Percentiles rank a stretch among this genome's conserved stretches.
Evolutionary conservation across 768 basidiomycete genomes (phyloP).

Genomic region (Collybia nuda): DNA sequence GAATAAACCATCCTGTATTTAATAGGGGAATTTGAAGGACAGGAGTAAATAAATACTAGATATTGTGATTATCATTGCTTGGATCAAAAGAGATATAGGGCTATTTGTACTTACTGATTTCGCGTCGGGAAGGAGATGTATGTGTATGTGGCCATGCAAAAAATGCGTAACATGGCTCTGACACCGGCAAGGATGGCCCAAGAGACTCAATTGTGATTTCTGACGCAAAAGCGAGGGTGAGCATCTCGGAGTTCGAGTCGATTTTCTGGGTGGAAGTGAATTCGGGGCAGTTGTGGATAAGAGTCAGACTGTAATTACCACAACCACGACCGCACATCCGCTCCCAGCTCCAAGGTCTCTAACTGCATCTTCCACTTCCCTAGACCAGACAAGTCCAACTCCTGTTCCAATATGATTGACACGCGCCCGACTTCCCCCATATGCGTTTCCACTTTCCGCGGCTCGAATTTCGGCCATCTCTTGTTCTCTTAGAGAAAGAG

Average conservation of each 20-base stretch:
- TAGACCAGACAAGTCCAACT: conserved; percentile 67
- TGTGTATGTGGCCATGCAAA: conserved; percentile 60
- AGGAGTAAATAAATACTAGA: conserved; percentile 89
- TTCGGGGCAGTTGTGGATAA: not conserved
- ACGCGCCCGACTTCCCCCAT: conserved; percentile 58
- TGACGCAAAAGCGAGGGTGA: conserved; percentile 42
- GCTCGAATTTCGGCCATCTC: conserved; percentile 77
- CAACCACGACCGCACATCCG: conserved; percentile 54
- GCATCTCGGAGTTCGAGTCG: conserved; percentile 60
- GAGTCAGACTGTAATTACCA: conserved; percentile 47
- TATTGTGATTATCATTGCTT: not conserved
- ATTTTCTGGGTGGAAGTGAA: conserved; percentile 50
- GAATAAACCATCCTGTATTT: conserved; percentile 91
- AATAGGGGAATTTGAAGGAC: conserved; percentile 78
- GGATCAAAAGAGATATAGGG: not conserved
- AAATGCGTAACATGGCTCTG: conserved; percentile 68
- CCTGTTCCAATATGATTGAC: conserved; percentile 56
- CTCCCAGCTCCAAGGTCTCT: conserved; percentile 49
- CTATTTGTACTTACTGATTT: conserved; percentile 52
- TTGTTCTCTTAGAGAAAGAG: conserved; percentile 78
- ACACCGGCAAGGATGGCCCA: conserved; percentile 46
- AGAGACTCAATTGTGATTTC: conserved; percentile 44
- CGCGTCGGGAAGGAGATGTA: conserved; percentile 40
- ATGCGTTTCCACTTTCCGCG: conserved; percentile 60
- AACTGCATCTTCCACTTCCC: conserved; percentile 66